Percentiles rank a stretch among this genome's conserved stretches.
phyloP scores from a whole-genome alignment of 805 yeast genomes.

The Jamesozyma lodderae region DNA sequence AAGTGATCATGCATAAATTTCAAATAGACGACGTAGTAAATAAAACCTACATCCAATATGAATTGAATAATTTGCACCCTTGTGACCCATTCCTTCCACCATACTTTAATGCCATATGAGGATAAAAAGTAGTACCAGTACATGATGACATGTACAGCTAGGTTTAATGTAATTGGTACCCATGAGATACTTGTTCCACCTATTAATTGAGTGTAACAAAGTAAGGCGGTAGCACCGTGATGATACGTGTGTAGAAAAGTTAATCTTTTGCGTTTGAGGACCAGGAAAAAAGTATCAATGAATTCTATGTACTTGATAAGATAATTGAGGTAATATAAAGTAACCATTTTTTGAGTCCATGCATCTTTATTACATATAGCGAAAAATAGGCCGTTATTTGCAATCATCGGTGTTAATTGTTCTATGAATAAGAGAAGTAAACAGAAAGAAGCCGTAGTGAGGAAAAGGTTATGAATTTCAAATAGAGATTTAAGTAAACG shows the following conservation, averaged over 20 bases:
- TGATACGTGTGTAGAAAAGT: conserved; percentile 93
- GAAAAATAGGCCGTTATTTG: conserved; percentile 65
- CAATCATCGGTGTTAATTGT: conserved; percentile 74
- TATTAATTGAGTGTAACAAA: conserved; percentile 85
- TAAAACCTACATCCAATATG: conserved; percentile 76
- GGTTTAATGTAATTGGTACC: conserved; percentile 86
- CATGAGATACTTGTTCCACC: conserved; percentile 88
- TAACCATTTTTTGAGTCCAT: conserved; percentile 75
- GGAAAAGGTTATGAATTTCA: conserved; percentile 76
- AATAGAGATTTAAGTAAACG: conserved; percentile 44
- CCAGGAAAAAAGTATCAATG: conserved; percentile 82
- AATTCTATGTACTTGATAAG: conserved; percentile 83
- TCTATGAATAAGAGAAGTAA: conserved; percentile 67
- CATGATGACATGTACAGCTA: conserved; percentile 92
- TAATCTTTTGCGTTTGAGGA: conserved; percentile 81
- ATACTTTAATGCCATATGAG: conserved; percentile 86
- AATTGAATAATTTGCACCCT: conserved; percentile 91
- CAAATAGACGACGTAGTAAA: conserved; percentile 67
- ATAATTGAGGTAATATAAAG: conserved; percentile 83
- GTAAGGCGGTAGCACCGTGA: conserved; percentile 94
- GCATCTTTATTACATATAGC: conserved; percentile 72
- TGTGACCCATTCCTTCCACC: conserved; percentile 99
- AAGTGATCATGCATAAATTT: neutral
- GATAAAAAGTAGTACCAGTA: conserved; percentile 93
- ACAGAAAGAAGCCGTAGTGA: conserved; percentile 59